Base-by-base conservation (phyloP, 2,329 filamentous ascomycete genomes). In the Paraphaeosphaeria minitans region DNA sequence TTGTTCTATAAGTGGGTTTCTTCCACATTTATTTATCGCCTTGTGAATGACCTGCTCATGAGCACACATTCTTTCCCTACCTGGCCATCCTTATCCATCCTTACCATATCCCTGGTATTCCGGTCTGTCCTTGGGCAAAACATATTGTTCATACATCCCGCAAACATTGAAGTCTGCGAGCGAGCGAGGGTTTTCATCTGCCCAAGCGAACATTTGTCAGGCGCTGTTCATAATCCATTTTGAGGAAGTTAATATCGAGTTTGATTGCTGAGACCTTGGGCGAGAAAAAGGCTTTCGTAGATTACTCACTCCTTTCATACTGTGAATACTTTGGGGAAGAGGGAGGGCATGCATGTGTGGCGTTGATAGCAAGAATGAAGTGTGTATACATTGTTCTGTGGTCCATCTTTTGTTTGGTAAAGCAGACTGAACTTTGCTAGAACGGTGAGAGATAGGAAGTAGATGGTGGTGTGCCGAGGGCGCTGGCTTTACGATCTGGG, bases 1-100 rank as follows among this genome's bases (percentile, higher is more conserved):
- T 74, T 33, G 67, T 66, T n/a, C 57, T 75, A 57, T 75, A 63
- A 66, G 43, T 39, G n/a, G 35, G 35, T 37, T 13, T 8, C 12
- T 21, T 35, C 29, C n/a, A 39, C 7, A 9, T 43, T 43, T 33
- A 35, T 21, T 54, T 55, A 19, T 55, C 55, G 49, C 37, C 52
- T 22, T 55, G 35, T 57, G 24, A 42, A 58, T 47, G 53, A 52
- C 47, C 43, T 57, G 55, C 10, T 54, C 22, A 60, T 51, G 53
- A 60, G 58, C 41, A 56, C 48, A 45, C 45, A 33, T 42, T 53
- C 24, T 31, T 41, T 39, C 31, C 10, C 47, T 37, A 22, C 10
- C 21, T 24, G 37, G 54, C 35, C 31, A 39, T 60, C 58, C 50
- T 52, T 55, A 49, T 57, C 57, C 43, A 59, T 56, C 41, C 22